phyloP scores from a whole-genome alignment of 2,329 filamentous ascomycete genomes.

The Didymella pomorum region DNA sequence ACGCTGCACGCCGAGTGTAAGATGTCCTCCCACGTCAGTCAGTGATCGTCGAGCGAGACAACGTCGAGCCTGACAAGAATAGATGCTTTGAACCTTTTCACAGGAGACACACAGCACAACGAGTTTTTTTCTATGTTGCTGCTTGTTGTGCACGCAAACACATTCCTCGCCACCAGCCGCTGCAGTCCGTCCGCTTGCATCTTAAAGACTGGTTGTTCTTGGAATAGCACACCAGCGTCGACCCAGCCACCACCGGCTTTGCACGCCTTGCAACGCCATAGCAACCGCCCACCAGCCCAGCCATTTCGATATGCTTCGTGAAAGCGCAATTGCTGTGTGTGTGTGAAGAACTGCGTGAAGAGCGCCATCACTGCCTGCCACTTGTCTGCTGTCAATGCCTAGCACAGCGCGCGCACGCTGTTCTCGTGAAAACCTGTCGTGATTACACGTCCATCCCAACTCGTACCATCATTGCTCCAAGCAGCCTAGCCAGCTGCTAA shows the following conservation, averaged over 20 bases:
- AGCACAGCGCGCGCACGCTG: background rate
- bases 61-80: background rate
- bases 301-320: background rate
- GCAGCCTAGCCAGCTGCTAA: background rate
- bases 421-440: background rate
- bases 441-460: background rate
- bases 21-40: background rate
- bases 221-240: background rate
- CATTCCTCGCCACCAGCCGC: conserved; percentile 5
- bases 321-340: too few species aligned
- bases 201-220: background rate
- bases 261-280: background rate
- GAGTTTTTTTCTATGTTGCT: background rate
- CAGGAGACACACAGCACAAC: background rate
- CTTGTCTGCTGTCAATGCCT: background rate
- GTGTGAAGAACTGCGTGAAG: too few species aligned
- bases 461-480: background rate
- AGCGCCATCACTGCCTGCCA: background rate
- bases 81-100: background rate
- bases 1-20: conserved; percentile 7
- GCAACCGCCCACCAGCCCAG: conserved; percentile 3
- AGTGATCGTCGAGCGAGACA: background rate
- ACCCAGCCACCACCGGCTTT: conserved; percentile 11
- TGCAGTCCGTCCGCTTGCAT: conserved; percentile 10
- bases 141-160: conserved; percentile 3